These are phyloP conservation scores for Pelargonium myrrhifolium DNA, from an alignment of 441 rosid species.

Conservation along the genomic window DNA sequence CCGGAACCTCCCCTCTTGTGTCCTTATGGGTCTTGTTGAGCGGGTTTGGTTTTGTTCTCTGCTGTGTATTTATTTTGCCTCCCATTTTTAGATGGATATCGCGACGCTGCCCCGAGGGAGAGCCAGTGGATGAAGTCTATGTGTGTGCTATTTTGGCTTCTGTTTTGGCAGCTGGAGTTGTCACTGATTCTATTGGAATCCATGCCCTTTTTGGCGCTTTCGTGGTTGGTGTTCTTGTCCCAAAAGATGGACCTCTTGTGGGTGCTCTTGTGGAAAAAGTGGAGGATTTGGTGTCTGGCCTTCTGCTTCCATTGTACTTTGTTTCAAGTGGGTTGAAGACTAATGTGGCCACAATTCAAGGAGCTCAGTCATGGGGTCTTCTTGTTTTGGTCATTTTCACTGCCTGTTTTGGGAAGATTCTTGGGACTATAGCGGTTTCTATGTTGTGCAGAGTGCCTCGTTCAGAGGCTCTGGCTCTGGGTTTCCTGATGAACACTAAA, in stretches of 20 bases:
- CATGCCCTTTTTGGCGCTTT: conserved; percentile 1
- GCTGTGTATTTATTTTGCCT: background rate
- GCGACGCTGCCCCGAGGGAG: background rate
- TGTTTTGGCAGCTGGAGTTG: conserved; percentile 2
- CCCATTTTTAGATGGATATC: background rate
- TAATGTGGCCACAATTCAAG: background rate
- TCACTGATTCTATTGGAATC: conserved; percentile 1
- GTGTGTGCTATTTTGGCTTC: background rate
- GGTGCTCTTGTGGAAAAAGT: background rate
- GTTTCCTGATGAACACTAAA: background rate
- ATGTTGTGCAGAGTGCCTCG: background rate
- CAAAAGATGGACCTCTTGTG: background rate
- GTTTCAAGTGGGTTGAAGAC: background rate
- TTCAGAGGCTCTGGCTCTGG: background rate
- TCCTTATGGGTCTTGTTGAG: conserved; percentile 2
- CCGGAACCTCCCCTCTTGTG: background rate
- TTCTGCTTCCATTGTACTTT: background rate
- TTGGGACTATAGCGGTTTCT: background rate
- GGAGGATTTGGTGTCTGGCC: background rate
- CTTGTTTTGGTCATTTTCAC: background rate
- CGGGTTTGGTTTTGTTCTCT: background rate
- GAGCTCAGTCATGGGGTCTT: background rate
- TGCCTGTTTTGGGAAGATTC: background rate
- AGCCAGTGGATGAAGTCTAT: conserved; percentile 1
- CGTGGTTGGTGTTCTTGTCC: background rate